A percentile compares a stretch with the other conserved stretches of the same genome.
phyloP scores from a whole-genome alignment of 1,139 yeast genomes.

The Ogataea hybrid region DNA sequence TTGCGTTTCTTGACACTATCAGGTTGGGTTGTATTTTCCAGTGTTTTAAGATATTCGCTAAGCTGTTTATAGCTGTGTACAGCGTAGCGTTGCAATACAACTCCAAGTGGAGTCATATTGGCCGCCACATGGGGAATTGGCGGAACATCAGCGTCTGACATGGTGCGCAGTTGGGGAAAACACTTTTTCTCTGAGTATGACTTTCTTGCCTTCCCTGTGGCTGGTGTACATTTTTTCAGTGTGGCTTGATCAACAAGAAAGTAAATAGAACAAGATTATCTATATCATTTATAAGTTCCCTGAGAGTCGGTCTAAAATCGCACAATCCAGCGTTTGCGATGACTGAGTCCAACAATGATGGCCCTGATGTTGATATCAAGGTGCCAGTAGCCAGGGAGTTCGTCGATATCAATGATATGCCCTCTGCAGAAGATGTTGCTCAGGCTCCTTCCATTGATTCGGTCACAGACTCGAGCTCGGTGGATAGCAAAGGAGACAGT shows the following conservation, averaged over 20 bases:
- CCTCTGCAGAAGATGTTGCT: slow-evolving; percentile 21
- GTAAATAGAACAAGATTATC: slow-evolving; percentile 6
- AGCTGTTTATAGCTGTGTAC: slow-evolving; percentile 66
- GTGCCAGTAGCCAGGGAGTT: slow-evolving; percentile 7
- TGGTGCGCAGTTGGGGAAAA: slow-evolving; percentile 1
- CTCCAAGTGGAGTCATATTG: slow-evolving; percentile 64
- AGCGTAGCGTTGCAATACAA: slow-evolving; percentile 57
- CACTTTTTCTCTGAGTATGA: background rate
- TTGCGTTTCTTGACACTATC: slow-evolving; percentile 65
- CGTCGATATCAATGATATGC: slow-evolving; percentile 22
- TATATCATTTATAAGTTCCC: too few species aligned
- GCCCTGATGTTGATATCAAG: background rate
- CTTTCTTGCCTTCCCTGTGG: slow-evolving; percentile 9
- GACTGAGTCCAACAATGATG: background rate
- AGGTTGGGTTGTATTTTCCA: slow-evolving; percentile 47
- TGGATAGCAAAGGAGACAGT: background rate
- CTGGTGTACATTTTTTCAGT: background rate
- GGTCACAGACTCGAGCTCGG: background rate
- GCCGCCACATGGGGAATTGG: slow-evolving; percentile 72
- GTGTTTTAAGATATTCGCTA: slow-evolving; percentile 57
- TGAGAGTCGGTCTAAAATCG: background rate
- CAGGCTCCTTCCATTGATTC: slow-evolving; percentile 4
- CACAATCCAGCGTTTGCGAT: background rate
- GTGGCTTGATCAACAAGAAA: slow-evolving; percentile 2
- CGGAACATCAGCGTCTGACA: slow-evolving; percentile 34